Evolutionary conservation across 805 yeast species (phyloP).

Genomic region (Isabelozyma heimii): DNA sequence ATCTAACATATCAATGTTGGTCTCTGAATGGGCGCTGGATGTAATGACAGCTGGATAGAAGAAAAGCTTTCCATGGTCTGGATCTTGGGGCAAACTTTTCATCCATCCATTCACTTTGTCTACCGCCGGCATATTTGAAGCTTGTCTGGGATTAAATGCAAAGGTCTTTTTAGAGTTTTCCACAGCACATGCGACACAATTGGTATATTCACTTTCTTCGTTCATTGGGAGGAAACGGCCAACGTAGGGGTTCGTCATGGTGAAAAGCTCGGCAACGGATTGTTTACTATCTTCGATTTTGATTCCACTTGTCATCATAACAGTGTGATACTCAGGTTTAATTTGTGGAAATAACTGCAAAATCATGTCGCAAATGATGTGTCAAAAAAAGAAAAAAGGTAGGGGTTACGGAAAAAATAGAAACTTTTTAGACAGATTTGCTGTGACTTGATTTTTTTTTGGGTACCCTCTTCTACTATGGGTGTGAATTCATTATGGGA

Average conservation of each 20-base stretch:
- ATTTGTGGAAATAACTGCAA: not conserved
- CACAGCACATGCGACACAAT: not conserved
- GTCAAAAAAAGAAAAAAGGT: not conserved
- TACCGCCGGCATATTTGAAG: constrained; percentile 58
- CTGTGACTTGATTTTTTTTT: no score
- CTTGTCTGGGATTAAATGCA: constrained; percentile 62
- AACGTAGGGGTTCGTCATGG: not conserved
- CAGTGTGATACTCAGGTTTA: not conserved
- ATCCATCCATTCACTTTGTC: constrained; percentile 73
- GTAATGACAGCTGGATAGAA: constrained; percentile 50
- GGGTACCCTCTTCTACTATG: constrained; percentile 45
- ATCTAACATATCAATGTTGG: constrained; percentile 11
- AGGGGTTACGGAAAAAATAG: not conserved
- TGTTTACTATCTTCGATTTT: not conserved
- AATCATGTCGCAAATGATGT: not conserved
- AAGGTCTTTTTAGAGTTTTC: not conserved
- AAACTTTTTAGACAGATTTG: no score
- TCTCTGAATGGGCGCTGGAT: constrained; percentile 10
- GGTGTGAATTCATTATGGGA: constrained; percentile 97
- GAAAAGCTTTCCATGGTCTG: constrained; percentile 21
- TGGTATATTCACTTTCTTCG: not conserved
- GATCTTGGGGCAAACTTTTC: constrained; percentile 46
- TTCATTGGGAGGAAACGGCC: not conserved
- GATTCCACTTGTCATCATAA: not conserved
- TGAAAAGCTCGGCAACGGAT: not conserved